Base-by-base conservation (phyloP, 1,284 basidiomycete genomes). In the Ustilago crameri region DNA sequence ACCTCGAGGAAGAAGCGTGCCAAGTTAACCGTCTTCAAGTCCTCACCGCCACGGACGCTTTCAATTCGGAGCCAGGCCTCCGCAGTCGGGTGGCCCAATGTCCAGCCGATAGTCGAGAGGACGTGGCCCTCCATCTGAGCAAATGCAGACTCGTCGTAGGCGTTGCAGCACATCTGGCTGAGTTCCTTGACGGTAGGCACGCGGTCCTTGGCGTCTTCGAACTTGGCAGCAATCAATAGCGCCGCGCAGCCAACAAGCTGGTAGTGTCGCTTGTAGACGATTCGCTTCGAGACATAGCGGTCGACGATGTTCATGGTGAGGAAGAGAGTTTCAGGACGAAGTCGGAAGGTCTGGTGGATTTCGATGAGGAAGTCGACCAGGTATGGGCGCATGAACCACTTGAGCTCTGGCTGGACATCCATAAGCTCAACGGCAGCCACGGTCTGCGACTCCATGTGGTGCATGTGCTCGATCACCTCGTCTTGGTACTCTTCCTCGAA, bases 241-340 rank as follows among this genome's bases (percentile, higher is more conserved):
- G 96, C 94, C 14, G 95, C 93, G 81, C 96, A 98, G 32, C 96
- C 96, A 52, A 98, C 95, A 51, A 99, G 91, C 84, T 99, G 96
- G 84, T 98, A 98, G 85, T 99, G 96, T 85, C 96, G 96, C 87
- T 95, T 94, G 86, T 94, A 98, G 55, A 98, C 96, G 75, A 98
- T 91, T 44, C 96, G 92, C 77, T 95, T 93, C 51, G 96, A 98
- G 27, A 98, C 93, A 85, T 98, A 99, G 77, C 96, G 93, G 85
- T 99, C 96, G 84, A 98, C 91, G 83, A 99, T 95, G 87, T 98
- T 98, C 86, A 98, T 89, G 24, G 95, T 92, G 82, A 99, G 91
- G 85, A 97, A 98, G 63, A 99, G 89, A 2, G 96, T 98, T 86
- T 99, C 96, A 10, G 96, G 94, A 35, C 95, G 93, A 41, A 99